Evolutionary conservation across 371 early-diverging fungal species (phyloP).

Genomic region (Syncephalis plumigaleata): DNA sequence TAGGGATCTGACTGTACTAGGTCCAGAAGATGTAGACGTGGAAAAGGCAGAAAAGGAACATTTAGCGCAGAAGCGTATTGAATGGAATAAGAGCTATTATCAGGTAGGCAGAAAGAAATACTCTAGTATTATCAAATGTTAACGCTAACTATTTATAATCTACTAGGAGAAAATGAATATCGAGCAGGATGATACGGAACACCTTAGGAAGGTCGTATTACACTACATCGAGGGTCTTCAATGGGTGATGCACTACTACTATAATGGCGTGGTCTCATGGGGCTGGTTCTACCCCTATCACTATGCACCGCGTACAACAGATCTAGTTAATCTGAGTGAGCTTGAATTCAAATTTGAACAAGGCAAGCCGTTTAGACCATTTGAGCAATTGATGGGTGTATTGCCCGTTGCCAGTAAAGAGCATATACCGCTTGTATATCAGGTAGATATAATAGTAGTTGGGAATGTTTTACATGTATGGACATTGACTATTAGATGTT

Average conservation of each 20-base stretch:
- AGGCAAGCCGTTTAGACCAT: constrained; percentile 84
- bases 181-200: constrained; percentile 20
- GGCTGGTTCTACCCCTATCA: constrained; percentile 98
- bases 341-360: constrained; percentile 51
- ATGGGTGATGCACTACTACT: constrained; percentile 97
- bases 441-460: constrained; percentile 16
- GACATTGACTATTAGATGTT: not conserved
- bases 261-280: constrained; percentile 92
- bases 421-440: constrained; percentile 64
- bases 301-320: constrained; percentile 75
- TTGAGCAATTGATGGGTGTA: constrained; percentile 98
- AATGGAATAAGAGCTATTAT: constrained; percentile 60
- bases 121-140: not conserved
- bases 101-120: constrained; percentile 13
- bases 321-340: constrained; percentile 29
- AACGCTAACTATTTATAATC: not conserved
- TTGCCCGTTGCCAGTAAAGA: constrained; percentile 74
- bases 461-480: not conserved
- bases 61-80: constrained; percentile 26
- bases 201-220: constrained; percentile 41
- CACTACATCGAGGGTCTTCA: constrained; percentile 86
- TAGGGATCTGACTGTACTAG: constrained; percentile 20
- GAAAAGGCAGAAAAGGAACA: constrained; percentile 30
- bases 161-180: constrained; percentile 58
- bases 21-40: not conserved